Base-by-base conservation (phyloP, 352 stramenopile species). In the Phytophthora gonapodyides region DNA sequence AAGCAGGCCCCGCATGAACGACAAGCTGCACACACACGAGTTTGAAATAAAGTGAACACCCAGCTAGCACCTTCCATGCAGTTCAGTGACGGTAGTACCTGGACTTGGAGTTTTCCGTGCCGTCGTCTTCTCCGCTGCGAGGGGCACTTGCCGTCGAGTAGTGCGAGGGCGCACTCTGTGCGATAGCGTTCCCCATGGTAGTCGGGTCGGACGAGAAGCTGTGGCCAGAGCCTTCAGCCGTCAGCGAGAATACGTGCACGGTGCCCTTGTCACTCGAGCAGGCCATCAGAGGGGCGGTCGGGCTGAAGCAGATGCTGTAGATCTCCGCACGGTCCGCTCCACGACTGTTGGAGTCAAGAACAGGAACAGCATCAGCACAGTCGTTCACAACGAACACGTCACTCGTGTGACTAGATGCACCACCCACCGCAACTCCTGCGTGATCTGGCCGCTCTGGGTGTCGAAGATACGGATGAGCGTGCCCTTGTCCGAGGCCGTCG, bases 391-490 rank as follows among this genome's bases (percentile, higher is more conserved):
- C 44, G 53, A 49, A 33, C 21, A 27, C 24, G 24, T 27, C 44
- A 30, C 27, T 54, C 27, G 13, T 36, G 27, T 5, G 35, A 44
- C 2, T 19, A 38, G 24, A 16, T 53, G n/a, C 40, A 38, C 54
- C 44, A 68, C 63, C 68, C 46, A 85, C 86, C 81, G 72, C 51
- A 96, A 62, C 49, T 96, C 85, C 48, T 97, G 89, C 64, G 93
- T 84, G 54, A 98, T 89, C 57, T 94, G 84, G 36, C 96, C 95
- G 34, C 80, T 97, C 64, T 97, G 83, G 1, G 97, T 98, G 72
- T 99, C 94, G 64, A 98, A 99, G 15, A 99, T 88, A 42, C 97
- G 88, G 61, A 99, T 98, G 5, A 99, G 78, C 10, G 97, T 99
- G 31, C 97, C 97, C 64, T 98, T 98, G 72, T 98, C 94, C 5